Conservation (phyloP, 768 basidiomycete species). For the Terana coerulea region DNA sequence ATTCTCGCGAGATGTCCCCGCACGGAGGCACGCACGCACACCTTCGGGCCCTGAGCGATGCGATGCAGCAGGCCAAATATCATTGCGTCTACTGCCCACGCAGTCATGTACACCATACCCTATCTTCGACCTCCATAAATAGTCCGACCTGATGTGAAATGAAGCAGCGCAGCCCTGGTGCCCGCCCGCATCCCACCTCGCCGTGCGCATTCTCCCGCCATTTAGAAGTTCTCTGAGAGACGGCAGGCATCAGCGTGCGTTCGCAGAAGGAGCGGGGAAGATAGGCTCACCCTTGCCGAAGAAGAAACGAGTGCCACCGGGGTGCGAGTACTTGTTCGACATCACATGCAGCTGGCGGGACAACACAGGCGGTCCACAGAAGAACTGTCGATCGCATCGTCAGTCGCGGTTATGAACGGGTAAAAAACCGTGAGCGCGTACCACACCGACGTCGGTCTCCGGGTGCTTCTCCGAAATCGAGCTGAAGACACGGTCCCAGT, state of each 20-base stretch:
- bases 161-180: too few species aligned
- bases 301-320: conserved; percentile 80
- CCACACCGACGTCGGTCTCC: conserved; percentile 87
- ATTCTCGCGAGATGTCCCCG: too few species aligned
- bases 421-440: conserved; percentile 29
- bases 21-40: too few species aligned
- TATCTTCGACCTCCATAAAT: too few species aligned
- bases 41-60: too few species aligned
- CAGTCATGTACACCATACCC: too few species aligned
- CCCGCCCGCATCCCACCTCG: too few species aligned
- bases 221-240: conserved; percentile 27
- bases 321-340: conserved; percentile 82
- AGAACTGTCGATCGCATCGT: conserved; percentile 44
- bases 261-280: neutral
- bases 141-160: too few species aligned
- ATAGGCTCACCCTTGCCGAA: conserved; percentile 74
- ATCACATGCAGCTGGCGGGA: conserved; percentile 70
- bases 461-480: conserved; percentile 80
- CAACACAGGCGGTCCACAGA: conserved; percentile 78
- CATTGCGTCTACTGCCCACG: too few species aligned
- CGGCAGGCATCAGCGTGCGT: neutral
- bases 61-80: too few species aligned
- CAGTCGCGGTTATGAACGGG: neutral
- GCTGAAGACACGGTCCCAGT: conserved; percentile 73
- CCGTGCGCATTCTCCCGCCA: too few species aligned